Base-by-base conservation (phyloP, 2,329 filamentous ascomycete genomes). In the Cladosporium sp. region DNA sequence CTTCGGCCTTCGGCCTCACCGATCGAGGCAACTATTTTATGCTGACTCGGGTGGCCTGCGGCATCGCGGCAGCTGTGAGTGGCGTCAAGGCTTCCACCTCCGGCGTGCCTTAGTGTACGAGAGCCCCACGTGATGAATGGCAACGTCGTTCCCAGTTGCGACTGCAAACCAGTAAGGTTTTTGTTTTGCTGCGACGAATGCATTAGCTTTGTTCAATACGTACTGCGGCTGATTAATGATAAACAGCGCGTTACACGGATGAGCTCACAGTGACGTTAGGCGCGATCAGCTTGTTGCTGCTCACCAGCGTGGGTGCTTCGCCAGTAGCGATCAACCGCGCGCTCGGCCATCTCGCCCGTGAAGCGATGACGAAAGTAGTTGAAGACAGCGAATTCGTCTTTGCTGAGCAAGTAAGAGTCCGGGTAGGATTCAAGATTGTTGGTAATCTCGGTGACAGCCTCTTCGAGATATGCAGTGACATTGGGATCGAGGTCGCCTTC, bases 351-450 rank as follows among this genome's bases (percentile, higher is more conserved):
- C 30, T 78, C 74, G 67, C 86, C 85, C 34, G 80, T 77, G 74
- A 90, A 92, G 11, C 89, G 86, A 68, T 85, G 79, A 68, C 91
- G 89, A 77, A 90, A 94, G 78, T 90, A 94, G 81, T 95, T 96
- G 86, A 96, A 93, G 67, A 96, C 84, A 64, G 91, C 87, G 74
- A 95, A 96, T 79, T 96, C 92, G 78, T 92, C 88, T 68, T 85
- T 83, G 38, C 83, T 87, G 81, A 96, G 88, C 69, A 95, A 78
- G 78, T 94, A 96, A n/a, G 82, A 82, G 60, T 85, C 79, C 1
- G 90, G 90, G 36, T 89, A 81, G 3, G 82, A 81, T 72, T 88
- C 80, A 65, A 96, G 84, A 71, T 87, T 88, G 52, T 75, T 76
- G 91, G 91, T 94, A 69, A 93, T 86, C 68, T 85, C 81, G 1